Evolutionary conservation across 208 protist genomes (phyloP).

Genomic region (Trypanosoma cruzi): DNA sequence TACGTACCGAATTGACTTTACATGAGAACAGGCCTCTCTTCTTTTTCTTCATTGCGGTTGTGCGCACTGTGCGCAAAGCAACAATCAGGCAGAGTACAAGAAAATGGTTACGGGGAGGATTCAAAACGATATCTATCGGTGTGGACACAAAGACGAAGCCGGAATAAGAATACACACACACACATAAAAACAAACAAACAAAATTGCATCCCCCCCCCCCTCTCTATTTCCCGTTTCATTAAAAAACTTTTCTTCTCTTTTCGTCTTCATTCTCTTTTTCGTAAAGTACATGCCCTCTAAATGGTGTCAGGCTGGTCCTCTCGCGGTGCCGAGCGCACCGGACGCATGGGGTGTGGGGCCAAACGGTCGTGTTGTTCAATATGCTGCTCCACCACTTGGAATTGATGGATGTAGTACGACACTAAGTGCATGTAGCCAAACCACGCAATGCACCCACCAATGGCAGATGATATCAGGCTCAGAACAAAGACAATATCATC

Average conservation of each 20-base stretch:
- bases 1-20: too few relatives aligned
- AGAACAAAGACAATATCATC: constrained; percentile 63
- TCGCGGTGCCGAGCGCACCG: constrained; percentile 24
- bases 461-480: constrained; percentile 35
- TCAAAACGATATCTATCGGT: too few relatives aligned
- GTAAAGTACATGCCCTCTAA: constrained; percentile 8
- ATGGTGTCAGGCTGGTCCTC: constrained; percentile 33
- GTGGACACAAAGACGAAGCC: too few relatives aligned
- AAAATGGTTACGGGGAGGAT: too few relatives aligned
- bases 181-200: too few relatives aligned
- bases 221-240: too few relatives aligned
- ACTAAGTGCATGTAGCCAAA: constrained; percentile 69
- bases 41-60: too few relatives aligned
- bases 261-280: background rate
- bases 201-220: background rate
- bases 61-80: too few relatives aligned
- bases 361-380: constrained; percentile 40
- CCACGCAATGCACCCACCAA: constrained; percentile 55
- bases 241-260: background rate
- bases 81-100: too few relatives aligned
- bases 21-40: too few relatives aligned
- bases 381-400: constrained; percentile 63
- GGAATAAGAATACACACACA: too few relatives aligned
- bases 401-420: constrained; percentile 40
- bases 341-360: constrained; percentile 17